Conservation (phyloP, 2,329 filamentous ascomycete genomes). For the Ophiocordyceps robertsii region DNA sequence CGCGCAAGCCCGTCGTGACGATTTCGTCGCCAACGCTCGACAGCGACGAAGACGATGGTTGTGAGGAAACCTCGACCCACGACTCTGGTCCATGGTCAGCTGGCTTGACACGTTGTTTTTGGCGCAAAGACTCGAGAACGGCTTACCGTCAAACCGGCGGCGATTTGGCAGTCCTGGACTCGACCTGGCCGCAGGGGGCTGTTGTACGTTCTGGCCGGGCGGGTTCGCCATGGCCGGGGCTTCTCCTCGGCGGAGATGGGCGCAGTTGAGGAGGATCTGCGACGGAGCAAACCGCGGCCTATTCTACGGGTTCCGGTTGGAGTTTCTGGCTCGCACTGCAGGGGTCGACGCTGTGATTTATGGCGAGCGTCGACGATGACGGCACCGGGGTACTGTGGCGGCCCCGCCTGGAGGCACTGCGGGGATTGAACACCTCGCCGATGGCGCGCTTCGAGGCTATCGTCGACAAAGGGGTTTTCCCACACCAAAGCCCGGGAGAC, state of each 20-base stretch:
- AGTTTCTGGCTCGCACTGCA: too few species aligned
- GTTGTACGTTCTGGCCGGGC: background rate
- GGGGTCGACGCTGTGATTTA: too few species aligned
- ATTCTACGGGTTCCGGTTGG: too few species aligned
- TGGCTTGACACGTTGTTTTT: background rate
- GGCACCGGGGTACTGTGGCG: too few species aligned
- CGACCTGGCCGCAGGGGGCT: slow-evolving; percentile 3
- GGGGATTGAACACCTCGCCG: too few species aligned
- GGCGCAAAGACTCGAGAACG: slow-evolving; percentile 1
- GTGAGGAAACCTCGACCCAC: slow-evolving; percentile 89
- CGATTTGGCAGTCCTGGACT: slow-evolving; percentile 17
- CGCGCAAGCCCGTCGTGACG: slow-evolving; percentile 72
- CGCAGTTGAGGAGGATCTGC: too few species aligned
- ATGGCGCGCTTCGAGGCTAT: too few species aligned
- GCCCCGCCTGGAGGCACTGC: too few species aligned
- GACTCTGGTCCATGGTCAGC: slow-evolving; percentile 52
- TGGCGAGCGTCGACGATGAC: too few species aligned
- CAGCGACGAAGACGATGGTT: slow-evolving; percentile 84
- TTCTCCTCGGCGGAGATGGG: background rate
- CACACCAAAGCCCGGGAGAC: too few species aligned
- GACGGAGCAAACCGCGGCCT: too few species aligned
- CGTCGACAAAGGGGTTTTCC: too few species aligned
- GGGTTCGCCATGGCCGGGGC: background rate
- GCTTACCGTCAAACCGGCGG: slow-evolving; percentile 22
- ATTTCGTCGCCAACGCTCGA: slow-evolving; percentile 81